Evolutionary conservation across 371 early-diverging fungal species (phyloP).

Genomic region (Saksenaea oblongispora): DNA sequence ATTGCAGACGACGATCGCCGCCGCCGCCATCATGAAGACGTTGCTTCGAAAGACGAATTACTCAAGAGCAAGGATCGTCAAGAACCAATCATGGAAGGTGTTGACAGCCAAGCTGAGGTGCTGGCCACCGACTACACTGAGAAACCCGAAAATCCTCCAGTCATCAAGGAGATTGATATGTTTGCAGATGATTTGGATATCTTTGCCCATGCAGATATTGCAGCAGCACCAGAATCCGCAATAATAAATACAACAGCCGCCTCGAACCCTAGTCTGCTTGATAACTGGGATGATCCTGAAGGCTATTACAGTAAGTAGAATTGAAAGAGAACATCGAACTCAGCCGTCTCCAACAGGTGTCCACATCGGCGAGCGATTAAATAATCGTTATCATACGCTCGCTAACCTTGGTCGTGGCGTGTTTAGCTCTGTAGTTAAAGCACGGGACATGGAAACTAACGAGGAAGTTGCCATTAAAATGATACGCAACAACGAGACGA

Average conservation of each 20-base stretch:
- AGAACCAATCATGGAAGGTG: slow-evolving; percentile 37
- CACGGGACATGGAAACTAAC: slow-evolving; percentile 68
- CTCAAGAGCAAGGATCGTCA: slow-evolving; percentile 56
- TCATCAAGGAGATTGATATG: slow-evolving; percentile 68
- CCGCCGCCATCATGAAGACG: slow-evolving; percentile 19
- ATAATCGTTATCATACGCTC: slow-evolving; percentile 84
- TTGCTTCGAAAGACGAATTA: slow-evolving; percentile 49
- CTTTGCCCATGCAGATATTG: slow-evolving; percentile 34
- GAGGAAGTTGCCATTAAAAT: slow-evolving; percentile 95
- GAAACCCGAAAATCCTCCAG: slow-evolving; percentile 26
- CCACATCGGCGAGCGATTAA: slow-evolving; percentile 80
- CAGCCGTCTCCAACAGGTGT: slow-evolving; percentile 42
- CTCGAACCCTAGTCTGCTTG: slow-evolving; percentile 64
- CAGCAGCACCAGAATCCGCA: slow-evolving; percentile 27
- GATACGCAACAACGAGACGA: slow-evolving; percentile 92
- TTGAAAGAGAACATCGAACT: not conserved
- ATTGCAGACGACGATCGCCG: slow-evolving; percentile 42
- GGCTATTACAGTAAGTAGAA: slow-evolving; percentile 88
- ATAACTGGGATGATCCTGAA: slow-evolving; percentile 95
- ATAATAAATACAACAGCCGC: slow-evolving; percentile 30
- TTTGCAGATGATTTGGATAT: slow-evolving; percentile 72
- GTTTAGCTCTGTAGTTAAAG: slow-evolving; percentile 91
- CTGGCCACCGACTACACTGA: slow-evolving; percentile 65
- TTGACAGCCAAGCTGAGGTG: slow-evolving; percentile 56
- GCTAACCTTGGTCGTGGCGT: slow-evolving; percentile 92